These are phyloP conservation scores for Bondarzewia mesenterica DNA, from an alignment of 1,284 basidiomycete genomes.

Conservation along the genomic window DNA sequence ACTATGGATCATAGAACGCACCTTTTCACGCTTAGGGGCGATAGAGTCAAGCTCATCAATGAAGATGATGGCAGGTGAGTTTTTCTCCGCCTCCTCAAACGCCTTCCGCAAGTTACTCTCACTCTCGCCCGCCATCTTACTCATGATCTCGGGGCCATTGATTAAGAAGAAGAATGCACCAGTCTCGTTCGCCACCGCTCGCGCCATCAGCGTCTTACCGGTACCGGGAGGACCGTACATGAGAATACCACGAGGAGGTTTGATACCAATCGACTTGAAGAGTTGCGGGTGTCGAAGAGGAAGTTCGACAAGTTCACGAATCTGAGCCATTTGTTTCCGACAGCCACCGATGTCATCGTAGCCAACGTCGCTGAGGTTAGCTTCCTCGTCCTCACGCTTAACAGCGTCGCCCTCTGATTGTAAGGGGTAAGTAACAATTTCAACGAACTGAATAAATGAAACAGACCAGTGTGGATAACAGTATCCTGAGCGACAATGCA, in stretches of 20 bases:
- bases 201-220: conserved; percentile 97
- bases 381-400: conserved; percentile 98
- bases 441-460: background rate
- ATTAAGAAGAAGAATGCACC: conserved; percentile 99
- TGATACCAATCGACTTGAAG: conserved; percentile 99
- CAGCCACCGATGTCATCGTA: conserved; percentile 99
- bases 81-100: conserved; percentile 99
- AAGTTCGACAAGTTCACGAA: conserved; percentile 97
- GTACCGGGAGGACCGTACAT: conserved; percentile 97
- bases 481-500: conserved; percentile 98
- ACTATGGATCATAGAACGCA: conserved; percentile 20
- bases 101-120: conserved; percentile 97
- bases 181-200: conserved; percentile 98
- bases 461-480: conserved; percentile 82
- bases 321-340: conserved; percentile 99
- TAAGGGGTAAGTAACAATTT: conserved; percentile 10
- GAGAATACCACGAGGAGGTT: conserved; percentile 95
- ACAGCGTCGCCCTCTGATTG: conserved; percentile 89
- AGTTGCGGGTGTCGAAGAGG: conserved; percentile 97
- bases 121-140: conserved; percentile 98
- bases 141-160: conserved; percentile 99
- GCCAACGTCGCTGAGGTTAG: conserved; percentile 93
- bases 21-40: conserved; percentile 99
- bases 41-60: conserved; percentile 99
- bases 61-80: conserved; percentile 99